Percentiles rank a stretch among this genome's conserved stretches.
Conservation (phyloP, 192 early-diverging fungal genomes). For the Rhizophagus clarus region DNA sequence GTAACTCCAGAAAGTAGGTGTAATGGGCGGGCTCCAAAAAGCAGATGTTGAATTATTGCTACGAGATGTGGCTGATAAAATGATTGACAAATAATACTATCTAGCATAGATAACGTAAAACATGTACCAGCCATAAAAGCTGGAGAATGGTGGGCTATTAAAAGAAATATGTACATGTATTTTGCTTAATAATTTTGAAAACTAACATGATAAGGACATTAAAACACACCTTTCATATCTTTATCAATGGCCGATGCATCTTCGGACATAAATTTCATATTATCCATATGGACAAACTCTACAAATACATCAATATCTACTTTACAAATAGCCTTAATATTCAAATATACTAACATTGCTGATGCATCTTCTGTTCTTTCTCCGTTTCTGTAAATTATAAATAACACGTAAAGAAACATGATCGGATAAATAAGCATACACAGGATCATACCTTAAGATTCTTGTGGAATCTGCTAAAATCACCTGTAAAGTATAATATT, state of each 20-base stretch:
- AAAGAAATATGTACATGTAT: neutral
- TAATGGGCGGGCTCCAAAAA: constrained; percentile 31
- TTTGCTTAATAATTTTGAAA: neutral
- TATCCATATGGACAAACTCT: constrained; percentile 32
- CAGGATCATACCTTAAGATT: constrained; percentile 20
- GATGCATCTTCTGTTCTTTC: constrained; percentile 33
- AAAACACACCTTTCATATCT: constrained; percentile 12
- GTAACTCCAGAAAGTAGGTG: constrained; percentile 22
- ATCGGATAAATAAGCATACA: neutral
- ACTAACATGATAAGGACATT: neutral
- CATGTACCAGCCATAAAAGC: constrained; percentile 34
- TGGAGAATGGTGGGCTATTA: constrained; percentile 30
- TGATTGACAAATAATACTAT: constrained; percentile 34
- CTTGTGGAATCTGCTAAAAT: constrained; percentile 28
- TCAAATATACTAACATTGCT: constrained; percentile 32
- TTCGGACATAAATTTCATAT: constrained; percentile 36
- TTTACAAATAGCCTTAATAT: constrained; percentile 32
- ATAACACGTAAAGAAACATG: neutral
- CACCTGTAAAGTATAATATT: neutral
- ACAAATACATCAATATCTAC: constrained; percentile 30
- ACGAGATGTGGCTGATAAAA: constrained; percentile 34
- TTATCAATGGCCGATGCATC: constrained; percentile 30
- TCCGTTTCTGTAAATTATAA: constrained; percentile 24
- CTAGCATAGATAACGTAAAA: constrained; percentile 30
- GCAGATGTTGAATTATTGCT: constrained; percentile 25